Evolutionary conservation across 331 rosid genomes (phyloP).

Genomic region (Cydonia oblonga): DNA sequence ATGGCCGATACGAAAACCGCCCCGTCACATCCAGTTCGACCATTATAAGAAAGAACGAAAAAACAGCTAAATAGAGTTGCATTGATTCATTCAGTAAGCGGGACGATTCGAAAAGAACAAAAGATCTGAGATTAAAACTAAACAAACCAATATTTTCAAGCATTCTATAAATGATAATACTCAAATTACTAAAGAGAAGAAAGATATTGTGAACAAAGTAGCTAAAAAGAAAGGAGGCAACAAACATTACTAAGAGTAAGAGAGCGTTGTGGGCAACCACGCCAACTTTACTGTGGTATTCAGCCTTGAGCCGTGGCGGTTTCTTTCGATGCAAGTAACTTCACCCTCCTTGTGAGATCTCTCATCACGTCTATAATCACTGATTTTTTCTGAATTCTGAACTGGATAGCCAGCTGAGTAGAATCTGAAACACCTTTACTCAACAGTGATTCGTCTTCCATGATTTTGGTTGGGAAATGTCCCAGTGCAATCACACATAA

Average conservation of each 20-base stretch:
- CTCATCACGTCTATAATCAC: conserved; percentile 62
- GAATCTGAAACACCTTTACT: conserved; percentile 45
- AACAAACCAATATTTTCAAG: not conserved
- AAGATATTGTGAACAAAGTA: not conserved
- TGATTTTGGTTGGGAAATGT: conserved; percentile 84
- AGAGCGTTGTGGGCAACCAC: not conserved
- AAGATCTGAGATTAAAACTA: not conserved
- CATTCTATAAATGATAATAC: not conserved
- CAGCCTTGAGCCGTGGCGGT: conserved; percentile 33
- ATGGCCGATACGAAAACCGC: not conserved
- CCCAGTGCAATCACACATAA: conserved; percentile 76
- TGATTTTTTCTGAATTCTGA: conserved; percentile 76
- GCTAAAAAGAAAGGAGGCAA: not conserved
- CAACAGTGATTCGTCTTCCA: conserved; percentile 70
- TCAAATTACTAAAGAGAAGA: not conserved
- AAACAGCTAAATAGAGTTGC: not conserved
- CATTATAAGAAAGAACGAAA: not conserved
- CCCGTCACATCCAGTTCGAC: not conserved
- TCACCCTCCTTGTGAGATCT: conserved; percentile 67
- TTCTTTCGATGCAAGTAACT: conserved; percentile 49
- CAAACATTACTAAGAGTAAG: not conserved
- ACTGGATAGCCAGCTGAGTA: conserved; percentile 59
- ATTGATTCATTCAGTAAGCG: not conserved
- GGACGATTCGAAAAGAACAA: not conserved
- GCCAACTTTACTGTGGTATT: not conserved